Evolutionary conservation across 1,284 basidiomycete genomes (phyloP), one percentile per base, ranked within the genome.

Genomic region (Serendipita sp.): DNA sequence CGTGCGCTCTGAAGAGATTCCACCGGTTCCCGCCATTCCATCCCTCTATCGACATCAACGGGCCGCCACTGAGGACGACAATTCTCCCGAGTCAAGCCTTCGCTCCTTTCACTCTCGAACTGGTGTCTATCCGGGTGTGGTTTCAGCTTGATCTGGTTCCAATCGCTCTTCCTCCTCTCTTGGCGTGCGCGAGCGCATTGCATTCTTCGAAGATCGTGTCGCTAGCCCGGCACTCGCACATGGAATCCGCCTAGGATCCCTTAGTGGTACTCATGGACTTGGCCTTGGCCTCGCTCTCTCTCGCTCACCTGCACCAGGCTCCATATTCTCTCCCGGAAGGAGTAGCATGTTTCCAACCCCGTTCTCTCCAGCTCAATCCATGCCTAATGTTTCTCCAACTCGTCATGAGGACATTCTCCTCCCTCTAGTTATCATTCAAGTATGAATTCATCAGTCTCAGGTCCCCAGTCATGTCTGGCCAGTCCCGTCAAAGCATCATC

Each of bases 401-500:
- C 17, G 17, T 17, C 17, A 17, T 17, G 17, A 17, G 17, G 17
- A 17, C 17, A 17, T 17, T 17, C 17, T 17, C 17, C 17, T 17
- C 17, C 17, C 17, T 17, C 17, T 17, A 17, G 17, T 17, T 17
- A 17, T 17, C 17, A 17, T 17, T 17, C 17, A 17, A 17, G 17
- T 17, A 17, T 17, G 17, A 17, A 17, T 17, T 17, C 17, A 17
- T 17, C 17, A 17, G 13, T 53, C 29, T 53, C 49, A 43, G 42
- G 42, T 43, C 42, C 42, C 22, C 8, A 26, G 13, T 13, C 13
- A 15, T 26, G 49, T 15, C 22, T 26, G 49, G 49, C 49, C 29
- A 53, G 49, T 53, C 49, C 49, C 12, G 49, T 53, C 49, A 53
- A 53, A n/a, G 42, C 42, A n/a, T n/a, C 42, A 53, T 53, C 49